Percentiles rank a stretch among this genome's conserved stretches.
These are phyloP conservation scores for Globisporangium megalacanthum DNA, from an alignment of 352 stramenopile genomes.

Conservation along the genomic window DNA sequence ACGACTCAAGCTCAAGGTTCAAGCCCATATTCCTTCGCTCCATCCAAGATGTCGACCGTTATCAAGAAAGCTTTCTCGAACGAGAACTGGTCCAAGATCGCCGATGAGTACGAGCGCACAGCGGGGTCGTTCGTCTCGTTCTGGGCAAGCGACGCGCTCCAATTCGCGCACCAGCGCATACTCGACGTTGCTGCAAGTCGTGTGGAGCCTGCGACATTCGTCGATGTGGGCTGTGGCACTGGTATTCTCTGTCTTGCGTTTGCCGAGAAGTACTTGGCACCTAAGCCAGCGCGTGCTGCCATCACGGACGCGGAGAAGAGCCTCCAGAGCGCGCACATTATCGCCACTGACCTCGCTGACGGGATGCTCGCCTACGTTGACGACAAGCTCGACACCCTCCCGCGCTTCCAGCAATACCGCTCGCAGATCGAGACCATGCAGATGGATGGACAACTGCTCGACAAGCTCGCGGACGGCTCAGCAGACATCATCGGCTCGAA, in stretches of 20 bases:
- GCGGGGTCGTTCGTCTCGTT: not conserved
- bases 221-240: slow-evolving; percentile 1
- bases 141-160: not conserved
- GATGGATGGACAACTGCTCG: slow-evolving; percentile 29
- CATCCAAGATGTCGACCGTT: slow-evolving; percentile 2
- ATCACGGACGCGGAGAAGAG: not conserved
- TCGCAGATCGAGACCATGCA: slow-evolving; percentile 27
- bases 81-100: slow-evolving; percentile 20
- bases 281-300: not conserved
- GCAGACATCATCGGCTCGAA: slow-evolving; percentile 39
- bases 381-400: slow-evolving; percentile 15
- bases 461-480: slow-evolving; percentile 23
- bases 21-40: too few species aligned
- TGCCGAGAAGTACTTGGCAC: slow-evolving; percentile 2
- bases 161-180: not conserved
- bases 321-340: slow-evolving; percentile 16
- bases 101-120: not conserved
- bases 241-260: slow-evolving; percentile 4
- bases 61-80: slow-evolving; percentile 62
- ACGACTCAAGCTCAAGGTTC: not conserved
- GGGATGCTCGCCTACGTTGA: slow-evolving; percentile 32
- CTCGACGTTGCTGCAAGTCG: not conserved
- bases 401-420: slow-evolving; percentile 13
- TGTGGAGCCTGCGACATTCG: not conserved
- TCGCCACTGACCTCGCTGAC: slow-evolving; percentile 33